phyloP scores from a whole-genome alignment of 208 protist species.

The Wallacemonas sp. region DNA sequence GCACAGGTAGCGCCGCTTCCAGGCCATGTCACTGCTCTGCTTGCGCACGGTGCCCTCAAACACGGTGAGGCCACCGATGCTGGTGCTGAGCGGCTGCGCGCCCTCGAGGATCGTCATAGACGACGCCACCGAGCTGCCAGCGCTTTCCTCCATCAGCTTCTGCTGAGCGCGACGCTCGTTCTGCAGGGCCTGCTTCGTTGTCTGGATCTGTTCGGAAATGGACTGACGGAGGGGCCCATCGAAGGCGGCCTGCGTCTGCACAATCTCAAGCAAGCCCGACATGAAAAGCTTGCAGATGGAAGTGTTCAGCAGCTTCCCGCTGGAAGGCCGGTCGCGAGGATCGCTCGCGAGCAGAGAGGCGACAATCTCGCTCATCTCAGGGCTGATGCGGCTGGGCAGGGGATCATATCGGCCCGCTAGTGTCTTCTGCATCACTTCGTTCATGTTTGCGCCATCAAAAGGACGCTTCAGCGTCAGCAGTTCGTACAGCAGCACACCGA shows the following conservation, averaged over 20 bases:
- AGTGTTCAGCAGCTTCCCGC: constrained; percentile 62
- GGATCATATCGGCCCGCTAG: constrained; percentile 50
- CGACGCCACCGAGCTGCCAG: constrained; percentile 31
- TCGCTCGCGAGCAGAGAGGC: constrained; percentile 50
- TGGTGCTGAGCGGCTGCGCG: constrained; percentile 48
- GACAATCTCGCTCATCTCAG: constrained; percentile 65
- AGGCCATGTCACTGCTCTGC: constrained; percentile 75
- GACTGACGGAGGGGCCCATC: constrained; percentile 51
- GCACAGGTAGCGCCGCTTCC: constrained; percentile 77
- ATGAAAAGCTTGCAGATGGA: constrained; percentile 77
- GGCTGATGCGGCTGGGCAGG: constrained; percentile 41
- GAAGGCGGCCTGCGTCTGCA: constrained; percentile 65
- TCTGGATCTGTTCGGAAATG: constrained; percentile 57
- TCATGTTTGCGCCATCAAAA: constrained; percentile 71
- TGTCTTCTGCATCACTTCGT: constrained; percentile 76
- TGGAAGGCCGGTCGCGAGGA: constrained; percentile 49
- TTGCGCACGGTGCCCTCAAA: constrained; percentile 66
- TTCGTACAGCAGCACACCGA: constrained; percentile 88
- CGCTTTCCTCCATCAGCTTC: constrained; percentile 55
- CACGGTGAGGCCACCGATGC: constrained; percentile 51
- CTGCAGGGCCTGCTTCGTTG: constrained; percentile 55
- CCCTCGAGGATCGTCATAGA: constrained; percentile 69
- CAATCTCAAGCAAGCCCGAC: constrained; percentile 73
- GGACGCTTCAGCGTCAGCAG: constrained; percentile 81
- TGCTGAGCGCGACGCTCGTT: constrained; percentile 41